Base-by-base conservation (phyloP, 768 basidiomycete species). In the Clavulina sp. region DNA sequence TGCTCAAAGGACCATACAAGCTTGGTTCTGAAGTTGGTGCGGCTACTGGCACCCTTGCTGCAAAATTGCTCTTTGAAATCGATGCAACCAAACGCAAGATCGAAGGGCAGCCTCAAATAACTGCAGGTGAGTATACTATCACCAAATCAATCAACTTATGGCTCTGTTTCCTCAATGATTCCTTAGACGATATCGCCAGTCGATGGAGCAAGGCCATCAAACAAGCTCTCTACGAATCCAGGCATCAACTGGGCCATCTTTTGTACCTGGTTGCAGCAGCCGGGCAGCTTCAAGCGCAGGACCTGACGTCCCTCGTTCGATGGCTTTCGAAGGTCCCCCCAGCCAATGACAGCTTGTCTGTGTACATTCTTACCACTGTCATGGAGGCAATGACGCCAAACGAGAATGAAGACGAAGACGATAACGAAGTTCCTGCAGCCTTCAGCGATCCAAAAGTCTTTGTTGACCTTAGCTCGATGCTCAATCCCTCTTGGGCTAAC, bases 191-290 rank as follows among this genome's bases (percentile, higher is more conserved):
- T 50, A 9, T 68, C 73, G 3, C 63, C 68, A 2, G 65, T 89
- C 41, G 82, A 84, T 5, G 72, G 70, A 43, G 80, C 1, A 74
- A 70, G 46, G 75, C 80, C 34, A 76, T 84, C 29, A 74, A 76
- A 57, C 78, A 84, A 32, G 84, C 81, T 0, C 69, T 91, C 48
- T 76, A 74, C 59, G 78, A 79, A 50, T 84, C 89, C 60, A 72
- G 85, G 56, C 73, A 81, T 7, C 69, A 71, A 47, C 72, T 89
- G 3, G 76, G 77, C 19, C 70, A 71, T n/a, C 69, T 75, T 13
- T 70, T 85, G 32, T 77, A 73, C 62, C 67, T 75, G 24, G 66
- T 87, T 51, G 72, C 77, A 19, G 73, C 79, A 28, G 65, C 80
- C 41, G 83, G 81, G 1, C 72, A 72, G 57, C 63, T 86, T 38